Base-by-base conservation (phyloP, 495 filamentous ascomycete genomes). In the Podospora australis region DNA sequence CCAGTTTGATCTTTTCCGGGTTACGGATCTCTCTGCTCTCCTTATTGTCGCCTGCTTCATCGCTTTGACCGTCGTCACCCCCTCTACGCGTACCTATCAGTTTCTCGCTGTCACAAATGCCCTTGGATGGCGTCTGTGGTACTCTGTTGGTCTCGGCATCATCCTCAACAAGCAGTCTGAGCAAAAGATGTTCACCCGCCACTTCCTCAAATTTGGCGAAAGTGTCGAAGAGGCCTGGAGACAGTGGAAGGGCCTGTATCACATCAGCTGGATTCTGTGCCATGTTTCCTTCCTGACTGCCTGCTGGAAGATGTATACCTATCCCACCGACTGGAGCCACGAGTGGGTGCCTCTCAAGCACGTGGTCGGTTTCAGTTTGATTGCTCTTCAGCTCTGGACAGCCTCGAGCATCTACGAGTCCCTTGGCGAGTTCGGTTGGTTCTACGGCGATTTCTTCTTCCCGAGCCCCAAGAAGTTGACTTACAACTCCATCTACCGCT, bases 391-490 rank as follows among this genome's bases (percentile, higher is more conserved):
- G 61, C 68, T 91, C 9, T 98, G 94, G 94, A 96, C 91, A 3
- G 83, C 86, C 4, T 68, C 87, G 50, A 95, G 90, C 64, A 94
- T 97, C 50, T 95, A 96, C 67, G 89, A 96, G 13, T 96, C 91
- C 4, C 82, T 97, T 2, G 91, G 91, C 35, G 92, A 98, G 61
- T 97, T 96, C 61, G 94, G 94, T 54, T 98, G 94, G 92, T 98
- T 97, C 74, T 98, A 88, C 58, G 92, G 92, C 10, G 92, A 98
- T 65, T 98, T 98, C 73, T 89, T 89, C 71, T 96, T 96, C 69
- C 89, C 95, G 54, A 81, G 83, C 38, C 79, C 81, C 8, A 83
- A 80, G 17, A 94, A 95, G 58, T 77, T 97, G 40, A 97, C 87
- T 17, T 98, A 97, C 70, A 87, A 83, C 53, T 94, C 92, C 43